phyloP scores from a whole-genome alignment of 305 asterid genomes.

The Fraxinus floribunda region DNA sequence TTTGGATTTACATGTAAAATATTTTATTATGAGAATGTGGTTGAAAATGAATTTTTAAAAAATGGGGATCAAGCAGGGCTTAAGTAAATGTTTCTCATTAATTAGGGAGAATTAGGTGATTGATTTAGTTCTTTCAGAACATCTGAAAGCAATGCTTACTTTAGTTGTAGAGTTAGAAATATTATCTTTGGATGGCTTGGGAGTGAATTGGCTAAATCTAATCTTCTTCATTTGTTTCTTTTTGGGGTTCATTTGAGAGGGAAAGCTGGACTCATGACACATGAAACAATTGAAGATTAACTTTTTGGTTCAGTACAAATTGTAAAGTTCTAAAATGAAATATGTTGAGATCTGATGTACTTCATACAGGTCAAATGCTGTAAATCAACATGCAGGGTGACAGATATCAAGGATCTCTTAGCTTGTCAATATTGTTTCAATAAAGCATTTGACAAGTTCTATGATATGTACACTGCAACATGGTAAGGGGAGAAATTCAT shows the following conservation, averaged over 20 bases:
- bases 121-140: not conserved
- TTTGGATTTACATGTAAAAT: too few species aligned
- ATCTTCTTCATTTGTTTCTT: not conserved
- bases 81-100: not conserved
- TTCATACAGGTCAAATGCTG: constrained; percentile 76
- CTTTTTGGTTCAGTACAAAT: not conserved
- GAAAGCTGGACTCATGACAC: not conserved
- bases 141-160: not conserved
- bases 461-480: constrained; percentile 76
- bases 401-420: constrained; percentile 66
- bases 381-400: constrained; percentile 73
- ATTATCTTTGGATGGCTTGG: not conserved
- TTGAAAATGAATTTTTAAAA: too few species aligned
- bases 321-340: not conserved
- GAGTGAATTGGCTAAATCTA: not conserved
- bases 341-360: not conserved
- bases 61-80: too few species aligned
- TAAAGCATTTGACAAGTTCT: constrained; percentile 87
- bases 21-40: too few species aligned
- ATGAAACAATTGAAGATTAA: not conserved
- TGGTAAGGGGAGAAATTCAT: constrained; percentile 44
- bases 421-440: constrained; percentile 74
- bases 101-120: not conserved
- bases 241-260: not conserved
- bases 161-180: not conserved